Evolutionary conservation across 306 rosid genomes (phyloP).

Genomic region (Corylus avellana): DNA sequence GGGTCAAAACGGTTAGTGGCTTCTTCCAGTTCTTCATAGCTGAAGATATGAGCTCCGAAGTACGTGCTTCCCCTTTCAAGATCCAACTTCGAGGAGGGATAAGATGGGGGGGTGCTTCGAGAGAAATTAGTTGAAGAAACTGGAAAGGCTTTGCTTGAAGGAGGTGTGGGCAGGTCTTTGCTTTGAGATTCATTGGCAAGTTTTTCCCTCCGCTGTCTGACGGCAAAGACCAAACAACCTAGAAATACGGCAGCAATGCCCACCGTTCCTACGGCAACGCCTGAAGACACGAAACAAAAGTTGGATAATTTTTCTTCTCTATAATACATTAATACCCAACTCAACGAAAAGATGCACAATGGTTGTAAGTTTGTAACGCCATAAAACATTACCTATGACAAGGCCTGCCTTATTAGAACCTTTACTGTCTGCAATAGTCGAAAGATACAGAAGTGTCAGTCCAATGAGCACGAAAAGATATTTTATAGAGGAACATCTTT

Average conservation of each 20-base stretch:
- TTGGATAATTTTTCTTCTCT: constrained; percentile 11
- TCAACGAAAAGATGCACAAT: background rate
- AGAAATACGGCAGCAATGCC: constrained; percentile 34
- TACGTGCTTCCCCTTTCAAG: constrained; percentile 52
- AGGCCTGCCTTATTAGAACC: fast-evolving
- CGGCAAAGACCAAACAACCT: constrained; percentile 28
- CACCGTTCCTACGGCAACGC: constrained; percentile 43
- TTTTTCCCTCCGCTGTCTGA: constrained; percentile 38
- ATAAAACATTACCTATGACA: constrained; percentile 39
- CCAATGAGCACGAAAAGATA: background rate
- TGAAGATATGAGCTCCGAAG: constrained; percentile 73
- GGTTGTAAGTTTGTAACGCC: background rate
- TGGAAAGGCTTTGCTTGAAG: constrained; percentile 44
- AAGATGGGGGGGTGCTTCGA: constrained; percentile 65
- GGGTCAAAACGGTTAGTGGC: constrained; percentile 70
- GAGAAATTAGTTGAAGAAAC: constrained; percentile 43
- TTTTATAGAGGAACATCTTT: background rate
- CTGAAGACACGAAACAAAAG: constrained; percentile 44
- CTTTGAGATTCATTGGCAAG: constrained; percentile 36
- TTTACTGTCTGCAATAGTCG: constrained; percentile 31
- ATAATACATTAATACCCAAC: background rate
- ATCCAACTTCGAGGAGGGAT: constrained; percentile 47
- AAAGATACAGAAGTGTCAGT: constrained; percentile 7
- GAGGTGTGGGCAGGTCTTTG: constrained; percentile 42
- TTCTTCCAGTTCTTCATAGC: constrained; percentile 68